Evolutionary conservation across 2,329 filamentous ascomycete species (phyloP).

Genomic region (Stagonosporopsis tanaceti): DNA sequence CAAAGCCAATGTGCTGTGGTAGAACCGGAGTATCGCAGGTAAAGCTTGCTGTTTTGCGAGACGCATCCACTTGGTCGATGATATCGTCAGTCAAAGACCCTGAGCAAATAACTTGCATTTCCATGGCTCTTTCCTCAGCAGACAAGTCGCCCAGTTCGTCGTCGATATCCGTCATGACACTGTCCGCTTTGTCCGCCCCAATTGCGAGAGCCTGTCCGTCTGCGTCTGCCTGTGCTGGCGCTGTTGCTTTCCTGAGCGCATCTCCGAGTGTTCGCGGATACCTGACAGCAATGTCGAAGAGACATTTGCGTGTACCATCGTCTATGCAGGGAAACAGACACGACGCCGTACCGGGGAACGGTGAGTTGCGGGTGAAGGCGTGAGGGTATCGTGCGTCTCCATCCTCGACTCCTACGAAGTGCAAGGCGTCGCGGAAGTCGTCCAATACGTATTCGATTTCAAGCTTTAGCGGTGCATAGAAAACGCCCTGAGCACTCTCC

Average conservation of each 20-base stretch:
- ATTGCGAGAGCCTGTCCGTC: conserved; percentile 25
- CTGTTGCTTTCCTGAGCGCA: conserved; percentile 58
- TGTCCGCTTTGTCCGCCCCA: conserved; percentile 42
- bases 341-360: conserved; percentile 79
- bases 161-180: conserved; percentile 43
- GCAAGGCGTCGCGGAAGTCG: conserved; percentile 82
- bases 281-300: conserved; percentile 88
- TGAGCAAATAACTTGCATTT: conserved; percentile 90
- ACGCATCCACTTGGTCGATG: conserved; percentile 76
- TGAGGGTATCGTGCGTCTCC: conserved; percentile 87
- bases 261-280: conserved; percentile 88
- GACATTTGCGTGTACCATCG: conserved; percentile 78
- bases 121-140: conserved; percentile 85
- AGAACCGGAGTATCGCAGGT: conserved; percentile 72
- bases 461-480: conserved; percentile 67
- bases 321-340: conserved; percentile 95
- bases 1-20: conserved; percentile 90
- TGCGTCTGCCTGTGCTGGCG: conserved; percentile 23
- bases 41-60: conserved; percentile 89
- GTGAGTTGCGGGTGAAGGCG: conserved; percentile 84
- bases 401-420: conserved; percentile 86
- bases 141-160: conserved; percentile 57
- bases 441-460: conserved; percentile 80
- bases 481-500: conserved; percentile 37
- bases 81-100: conserved; percentile 87